Evolutionary conservation across 768 basidiomycete species (phyloP), one percentile per base, ranked within the genome.

Genomic region (Stropharia rugosoannulata): DNA sequence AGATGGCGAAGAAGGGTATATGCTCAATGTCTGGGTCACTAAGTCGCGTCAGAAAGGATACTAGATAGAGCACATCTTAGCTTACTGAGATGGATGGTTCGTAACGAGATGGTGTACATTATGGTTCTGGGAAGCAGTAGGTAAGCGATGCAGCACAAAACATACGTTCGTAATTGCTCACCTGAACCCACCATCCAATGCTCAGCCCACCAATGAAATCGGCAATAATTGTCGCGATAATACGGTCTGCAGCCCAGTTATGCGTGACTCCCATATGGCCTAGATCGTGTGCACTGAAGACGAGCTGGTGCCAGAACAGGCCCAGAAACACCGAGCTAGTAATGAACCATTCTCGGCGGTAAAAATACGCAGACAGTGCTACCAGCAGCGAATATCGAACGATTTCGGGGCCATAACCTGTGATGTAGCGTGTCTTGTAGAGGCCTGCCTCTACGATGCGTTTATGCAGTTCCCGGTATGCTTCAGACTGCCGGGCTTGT

Each of bases 131-230:
- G 37, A 48, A 27, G 48, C 35, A 22, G 45, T 48, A 38, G 36
- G 46, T 59, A 27, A 55, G 55, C 12, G 52, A 61, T 43, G 60
- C 56, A 36, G 1, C 11, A 55, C 4, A 37, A 35, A 51, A 25
- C n/a, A 29, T 40, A 35, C 13, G 32, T 22, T 38, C 49, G 56
- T 10, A 37, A 48, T 11, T n/a, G 85, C 94, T 75, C 63, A 95
- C 95, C 69, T 95, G 83, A 39, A 93, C 91, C 96, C 96, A 99
- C 97, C 97, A 99, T 39, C 95, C 93, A 19, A 97, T 80, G 67
- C 95, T 97, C 51, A 99, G 75, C 4, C 97, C 97, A 22, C 97
- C 97, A 45, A 95, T 76, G 64, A 87, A 93, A 68, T 94, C 83
- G 0, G 96, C 91, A 43, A 98, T 75, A 32, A 86, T 67, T 38